Evolutionary conservation across 371 early-diverging fungal genomes (phyloP).

Genomic region (Globomyces sp.): DNA sequence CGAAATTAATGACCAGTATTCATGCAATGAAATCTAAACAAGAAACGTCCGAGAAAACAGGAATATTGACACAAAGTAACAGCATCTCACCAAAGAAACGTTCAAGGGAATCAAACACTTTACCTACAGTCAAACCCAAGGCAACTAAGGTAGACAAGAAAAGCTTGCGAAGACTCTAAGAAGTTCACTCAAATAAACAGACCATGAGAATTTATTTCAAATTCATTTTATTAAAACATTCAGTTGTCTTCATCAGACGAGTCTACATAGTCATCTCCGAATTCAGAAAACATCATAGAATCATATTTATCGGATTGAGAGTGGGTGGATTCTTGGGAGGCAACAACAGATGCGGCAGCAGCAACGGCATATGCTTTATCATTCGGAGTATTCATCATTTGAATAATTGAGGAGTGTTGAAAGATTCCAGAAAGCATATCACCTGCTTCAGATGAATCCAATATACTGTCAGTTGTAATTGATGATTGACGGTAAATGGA

Average conservation of each 20-base stretch:
- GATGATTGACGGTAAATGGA: neutral
- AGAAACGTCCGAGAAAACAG: neutral
- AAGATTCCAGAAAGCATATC: neutral
- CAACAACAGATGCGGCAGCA: constrained; percentile 11
- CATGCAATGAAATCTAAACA: constrained; percentile 55
- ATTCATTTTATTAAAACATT: too few species aligned
- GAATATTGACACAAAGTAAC: neutral
- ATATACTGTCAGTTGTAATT: neutral
- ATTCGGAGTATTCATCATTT: constrained; percentile 12
- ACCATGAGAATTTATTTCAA: neutral
- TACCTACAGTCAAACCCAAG: neutral
- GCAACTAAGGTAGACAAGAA: neutral
- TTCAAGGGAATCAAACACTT: neutral
- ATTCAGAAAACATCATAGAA: constrained; percentile 8
- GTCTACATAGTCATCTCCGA: neutral
- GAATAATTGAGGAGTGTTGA: neutral
- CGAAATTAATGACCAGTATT: constrained; percentile 70
- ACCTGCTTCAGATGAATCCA: neutral
- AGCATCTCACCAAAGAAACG: constrained; percentile 5
- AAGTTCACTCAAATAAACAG: constrained; percentile 4
- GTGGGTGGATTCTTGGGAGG: constrained; percentile 15
- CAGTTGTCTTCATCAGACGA: too few species aligned
- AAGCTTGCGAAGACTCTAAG: neutral
- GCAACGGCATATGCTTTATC: constrained; percentile 16
- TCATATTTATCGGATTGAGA: constrained; percentile 16